Conservation (phyloP, 2,329 filamentous ascomycete genomes). For the Arthrobotrys megalospora region DNA sequence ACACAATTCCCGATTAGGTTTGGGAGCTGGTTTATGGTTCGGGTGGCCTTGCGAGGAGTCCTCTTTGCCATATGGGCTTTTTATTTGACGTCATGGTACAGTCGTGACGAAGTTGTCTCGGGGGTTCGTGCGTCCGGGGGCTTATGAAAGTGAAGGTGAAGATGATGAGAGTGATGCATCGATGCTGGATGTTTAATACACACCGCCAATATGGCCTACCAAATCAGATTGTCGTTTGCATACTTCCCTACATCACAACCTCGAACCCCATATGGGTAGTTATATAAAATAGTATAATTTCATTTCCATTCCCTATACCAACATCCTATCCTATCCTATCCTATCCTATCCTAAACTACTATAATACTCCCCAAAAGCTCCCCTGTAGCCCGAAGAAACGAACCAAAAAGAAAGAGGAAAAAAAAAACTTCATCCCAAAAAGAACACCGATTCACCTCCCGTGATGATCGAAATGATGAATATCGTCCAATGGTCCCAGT, state of each 20-base stretch:
- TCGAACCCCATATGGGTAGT: neutral
- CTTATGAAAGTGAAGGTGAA: too few species aligned
- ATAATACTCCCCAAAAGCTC: neutral
- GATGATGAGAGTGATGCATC: too few species aligned
- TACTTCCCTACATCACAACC: neutral
- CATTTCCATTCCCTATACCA: constrained; percentile 9
- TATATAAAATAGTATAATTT: neutral
- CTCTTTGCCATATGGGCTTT: too few species aligned
- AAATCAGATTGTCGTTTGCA: too few species aligned
- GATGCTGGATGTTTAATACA: too few species aligned
- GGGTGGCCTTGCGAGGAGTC: too few species aligned
- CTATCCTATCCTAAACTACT: neutral
- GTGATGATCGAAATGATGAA: constrained; percentile 17
- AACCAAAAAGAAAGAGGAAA: neutral
- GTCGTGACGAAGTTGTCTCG: too few species aligned
- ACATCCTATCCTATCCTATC: neutral
- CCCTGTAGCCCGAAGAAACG: neutral
- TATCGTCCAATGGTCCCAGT: constrained; percentile 1
- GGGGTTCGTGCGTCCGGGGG: too few species aligned
- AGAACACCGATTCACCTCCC: constrained; percentile 11
- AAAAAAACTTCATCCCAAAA: neutral
- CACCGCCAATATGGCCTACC: too few species aligned
- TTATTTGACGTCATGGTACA: too few species aligned
- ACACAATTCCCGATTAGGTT: neutral
- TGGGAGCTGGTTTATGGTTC: too few species aligned